These are phyloP conservation scores for Dryas integrifolia DNA, from an alignment of 331 rosid genomes.

Conservation along the genomic window DNA sequence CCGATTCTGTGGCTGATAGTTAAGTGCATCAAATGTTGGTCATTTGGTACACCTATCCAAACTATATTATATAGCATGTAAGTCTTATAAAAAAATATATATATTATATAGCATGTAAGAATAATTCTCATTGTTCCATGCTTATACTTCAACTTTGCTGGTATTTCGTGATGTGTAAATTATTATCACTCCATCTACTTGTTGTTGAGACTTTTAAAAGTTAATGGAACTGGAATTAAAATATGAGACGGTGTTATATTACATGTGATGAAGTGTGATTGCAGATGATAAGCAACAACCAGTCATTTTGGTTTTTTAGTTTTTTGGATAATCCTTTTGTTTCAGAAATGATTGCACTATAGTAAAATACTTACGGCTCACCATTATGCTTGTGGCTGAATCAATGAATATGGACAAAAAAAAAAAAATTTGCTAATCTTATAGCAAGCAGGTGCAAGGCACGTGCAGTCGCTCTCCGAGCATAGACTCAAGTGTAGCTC, in stretches of 20 bases:
- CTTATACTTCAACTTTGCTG: slow-evolving; percentile 3
- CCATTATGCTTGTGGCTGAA: too few species aligned
- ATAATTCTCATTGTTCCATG: neutral
- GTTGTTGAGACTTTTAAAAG: slow-evolving; percentile 1
- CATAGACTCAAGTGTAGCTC: neutral
- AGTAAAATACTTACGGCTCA: too few species aligned
- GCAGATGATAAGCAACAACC: neutral
- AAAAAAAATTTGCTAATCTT: neutral
- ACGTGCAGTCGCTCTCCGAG: too few species aligned
- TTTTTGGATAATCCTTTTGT: too few species aligned
- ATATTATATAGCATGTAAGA: slow-evolving; percentile 11
- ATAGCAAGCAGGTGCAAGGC: neutral
- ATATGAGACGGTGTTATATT: neutral
- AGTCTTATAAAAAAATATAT: neutral
- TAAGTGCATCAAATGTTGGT: slow-evolving; percentile 28
- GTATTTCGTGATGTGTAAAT: slow-evolving; percentile 17
- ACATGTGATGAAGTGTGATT: neutral
- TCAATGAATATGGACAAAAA: too few species aligned
- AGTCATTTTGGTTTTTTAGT: too few species aligned
- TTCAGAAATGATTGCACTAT: too few species aligned
- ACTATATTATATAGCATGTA: slow-evolving; percentile 14
- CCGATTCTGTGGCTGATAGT: slow-evolving; percentile 46
- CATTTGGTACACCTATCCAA: neutral
- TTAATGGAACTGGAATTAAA: neutral
- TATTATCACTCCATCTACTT: slow-evolving; percentile 2